Base-by-base conservation (phyloP, 176 grass and related monocot species). In the Chloris gayana region DNA sequence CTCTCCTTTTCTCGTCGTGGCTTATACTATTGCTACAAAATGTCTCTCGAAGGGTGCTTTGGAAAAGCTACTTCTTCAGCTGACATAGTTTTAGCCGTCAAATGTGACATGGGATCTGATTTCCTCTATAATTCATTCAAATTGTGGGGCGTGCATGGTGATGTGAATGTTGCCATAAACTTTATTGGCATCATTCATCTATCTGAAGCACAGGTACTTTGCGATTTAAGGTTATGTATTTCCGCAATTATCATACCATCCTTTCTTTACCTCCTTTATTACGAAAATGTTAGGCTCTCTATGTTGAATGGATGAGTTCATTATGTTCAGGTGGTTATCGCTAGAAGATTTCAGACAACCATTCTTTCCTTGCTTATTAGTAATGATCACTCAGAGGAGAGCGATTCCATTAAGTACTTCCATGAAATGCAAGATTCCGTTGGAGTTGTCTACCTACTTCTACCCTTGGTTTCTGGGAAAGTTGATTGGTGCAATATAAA, bases 401-500 rank as follows among this genome's bases (percentile, higher is more conserved):
- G 50, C 5, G 46, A 83, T 77, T 17, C 69, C 66, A 29, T 31
- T 70, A 59, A 84, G 67, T 42, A 68, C 15, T 74, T 72, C 19
- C 67, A 64, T 73, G 78, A 89, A 66, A 87, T 87, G 71, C 53
- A 70, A 84, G 64, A 17, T 61, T 85, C 76, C 27, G 49, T 54
- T 85, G 85, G 87, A 84, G 84, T 87, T 85, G 88, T 82, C 32
- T 97, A 97, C 74, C 77, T 97, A 80, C 84, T 97, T 64, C 45
- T 97, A 38, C 94, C 94, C 10, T 85, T 81, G 21, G 85, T 87
- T 77, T 83, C 76, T 74, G 91, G 86, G 19, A 97, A 82, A 91
- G 60, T 97, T 80, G 91, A 97, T 87, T 97, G 94, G 94, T 77
- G 73, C 37, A 81, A 78, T 75, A 87, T 93, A 9, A 89, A 80